A percentile compares a stretch with the other conserved stretches of the same genome.
phyloP scores from a whole-genome alignment of 2,329 filamentous ascomycete species.

The Niveomyces coronatus region DNA sequence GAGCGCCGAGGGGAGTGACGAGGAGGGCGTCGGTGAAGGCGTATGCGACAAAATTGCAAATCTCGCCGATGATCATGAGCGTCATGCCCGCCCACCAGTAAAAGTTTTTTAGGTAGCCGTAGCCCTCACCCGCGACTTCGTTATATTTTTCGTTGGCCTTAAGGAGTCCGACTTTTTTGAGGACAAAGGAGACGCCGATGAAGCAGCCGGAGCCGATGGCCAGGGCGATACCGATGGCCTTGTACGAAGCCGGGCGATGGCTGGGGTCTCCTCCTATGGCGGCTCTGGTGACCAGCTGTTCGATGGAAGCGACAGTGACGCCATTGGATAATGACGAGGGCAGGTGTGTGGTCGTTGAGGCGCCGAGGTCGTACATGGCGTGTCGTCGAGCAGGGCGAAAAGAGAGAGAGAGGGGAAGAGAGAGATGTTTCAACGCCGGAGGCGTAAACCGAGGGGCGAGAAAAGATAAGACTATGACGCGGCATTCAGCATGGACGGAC shows the following conservation, averaged over 20 bases:
- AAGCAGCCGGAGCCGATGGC: slow-evolving; percentile 83
- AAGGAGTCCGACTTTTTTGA: slow-evolving; percentile 88
- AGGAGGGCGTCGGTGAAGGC: slow-evolving; percentile 94
- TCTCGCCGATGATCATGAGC: slow-evolving; percentile 91
- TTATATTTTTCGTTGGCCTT: slow-evolving; percentile 95
- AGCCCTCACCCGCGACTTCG: slow-evolving; percentile 89
- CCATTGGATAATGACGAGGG: background rate
- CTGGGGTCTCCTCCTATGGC: background rate
- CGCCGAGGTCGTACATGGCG: slow-evolving; percentile 7
- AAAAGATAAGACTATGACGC: too few relatives aligned
- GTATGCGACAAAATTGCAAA: slow-evolving; percentile 96
- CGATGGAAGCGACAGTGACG: background rate
- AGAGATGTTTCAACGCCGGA: too few relatives aligned
- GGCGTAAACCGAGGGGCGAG: too few relatives aligned
- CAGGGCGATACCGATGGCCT: slow-evolving; percentile 75
- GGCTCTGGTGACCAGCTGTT: background rate
- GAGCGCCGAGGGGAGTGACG: slow-evolving; percentile 81
- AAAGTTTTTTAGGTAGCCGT: slow-evolving; percentile 89
- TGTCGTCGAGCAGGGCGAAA: background rate
- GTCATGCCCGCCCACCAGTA: slow-evolving; percentile 97
- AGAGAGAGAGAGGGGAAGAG: background rate
- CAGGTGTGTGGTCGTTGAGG: slow-evolving; percentile 3
- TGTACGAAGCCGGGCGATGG: slow-evolving; percentile 51
- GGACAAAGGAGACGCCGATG: slow-evolving; percentile 87
- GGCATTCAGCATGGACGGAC: too few relatives aligned